Base-by-base conservation (phyloP, 106 monocot species). In the Cymbidium sinense region DNA sequence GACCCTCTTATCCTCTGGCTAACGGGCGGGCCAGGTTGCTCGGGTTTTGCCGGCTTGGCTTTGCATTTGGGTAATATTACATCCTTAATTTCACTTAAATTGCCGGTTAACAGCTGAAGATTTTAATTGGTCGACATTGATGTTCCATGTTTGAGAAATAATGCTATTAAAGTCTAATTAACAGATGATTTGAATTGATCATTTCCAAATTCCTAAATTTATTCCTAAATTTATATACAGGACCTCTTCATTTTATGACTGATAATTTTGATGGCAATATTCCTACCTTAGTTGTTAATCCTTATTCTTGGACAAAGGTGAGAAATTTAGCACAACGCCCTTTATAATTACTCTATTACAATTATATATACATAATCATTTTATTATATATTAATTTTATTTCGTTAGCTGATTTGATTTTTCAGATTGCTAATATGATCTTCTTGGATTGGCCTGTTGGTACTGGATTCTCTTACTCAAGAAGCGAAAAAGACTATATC, bases 1-100 rank as follows among this genome's bases (percentile, higher is more conserved):
- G 77, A 78, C 44, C 78, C 78, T 43, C 69, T 78, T 1, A 41
- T 78, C 28, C 69, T 78, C 2, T 78, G 78, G 78, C 64, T 78
- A 23, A 44, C 23, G 8, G 78, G 78, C 36, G 78, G 78, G 18
- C 78, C 78, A 21, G 36, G 65, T 41, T 78, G 78, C 65, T 13
- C 78, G 1, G 78, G 27, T 19, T 67, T 67, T 27, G 41, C 21
- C 5, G 78, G 37, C 7, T n/a, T 78, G 21, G 39, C 25, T 9
- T 3, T 78, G 27, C 43, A 43, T 0, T 69, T 69, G 4, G 78
- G 77, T 65, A 61, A 71, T 71, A 6, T n/a, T 29, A 2, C 28
- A 12, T 70, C 28, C 7, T 11, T n/a, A n/a, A n/a, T n/a, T n/a
- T n/a, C n/a, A n/a, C n/a, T n/a, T n/a, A n/a, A n/a, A n/a, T n/a